Conservation (phyloP, 768 basidiomycete species). For the Mycena leptocephala region DNA sequence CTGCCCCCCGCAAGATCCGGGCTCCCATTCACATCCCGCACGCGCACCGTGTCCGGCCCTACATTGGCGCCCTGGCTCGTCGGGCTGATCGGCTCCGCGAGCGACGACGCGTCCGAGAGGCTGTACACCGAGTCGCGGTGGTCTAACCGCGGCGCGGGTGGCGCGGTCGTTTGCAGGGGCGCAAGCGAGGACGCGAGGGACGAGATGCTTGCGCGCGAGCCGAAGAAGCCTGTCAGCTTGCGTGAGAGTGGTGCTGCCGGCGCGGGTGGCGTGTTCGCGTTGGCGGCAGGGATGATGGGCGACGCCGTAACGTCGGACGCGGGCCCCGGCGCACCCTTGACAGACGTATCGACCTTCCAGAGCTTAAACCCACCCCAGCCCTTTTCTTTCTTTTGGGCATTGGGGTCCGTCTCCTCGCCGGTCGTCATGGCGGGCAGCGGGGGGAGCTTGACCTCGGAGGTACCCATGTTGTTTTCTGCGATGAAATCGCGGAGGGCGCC, state of each 20-base stretch:
- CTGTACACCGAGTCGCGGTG: conserved; percentile 64
- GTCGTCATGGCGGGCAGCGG: conserved; percentile 58
- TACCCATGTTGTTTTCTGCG: conserved; percentile 80
- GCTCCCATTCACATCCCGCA: conserved; percentile 49
- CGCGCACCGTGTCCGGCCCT: conserved; percentile 37
- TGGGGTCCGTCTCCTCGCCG: conserved; percentile 48
- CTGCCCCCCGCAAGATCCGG: conserved; percentile 40
- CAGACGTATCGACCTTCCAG: conserved; percentile 66
- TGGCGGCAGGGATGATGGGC: conserved; percentile 44
- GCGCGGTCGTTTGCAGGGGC: conserved; percentile 51
- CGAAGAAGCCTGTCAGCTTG: conserved; percentile 83
- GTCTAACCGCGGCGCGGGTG: conserved; percentile 43
- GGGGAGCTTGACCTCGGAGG: conserved; percentile 54
- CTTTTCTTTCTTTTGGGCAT: conserved; percentile 47
- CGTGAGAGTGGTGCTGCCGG: conserved; percentile 66
- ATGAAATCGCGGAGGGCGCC: conserved; percentile 89
- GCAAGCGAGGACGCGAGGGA: conserved; percentile 43
- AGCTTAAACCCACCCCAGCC: conserved; percentile 79
- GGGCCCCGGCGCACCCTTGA: conserved; percentile 43
- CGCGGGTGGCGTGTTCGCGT: conserved; percentile 17
- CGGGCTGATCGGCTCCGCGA: conserved; percentile 75
- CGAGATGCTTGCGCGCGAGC: conserved; percentile 69
- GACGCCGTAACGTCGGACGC: conserved; percentile 48
- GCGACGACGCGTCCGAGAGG: conserved; percentile 72
- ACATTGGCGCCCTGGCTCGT: conserved; percentile 53